phyloP scores from a whole-genome alignment of 192 early-diverging fungal species.

The Coemansia sp. region DNA sequence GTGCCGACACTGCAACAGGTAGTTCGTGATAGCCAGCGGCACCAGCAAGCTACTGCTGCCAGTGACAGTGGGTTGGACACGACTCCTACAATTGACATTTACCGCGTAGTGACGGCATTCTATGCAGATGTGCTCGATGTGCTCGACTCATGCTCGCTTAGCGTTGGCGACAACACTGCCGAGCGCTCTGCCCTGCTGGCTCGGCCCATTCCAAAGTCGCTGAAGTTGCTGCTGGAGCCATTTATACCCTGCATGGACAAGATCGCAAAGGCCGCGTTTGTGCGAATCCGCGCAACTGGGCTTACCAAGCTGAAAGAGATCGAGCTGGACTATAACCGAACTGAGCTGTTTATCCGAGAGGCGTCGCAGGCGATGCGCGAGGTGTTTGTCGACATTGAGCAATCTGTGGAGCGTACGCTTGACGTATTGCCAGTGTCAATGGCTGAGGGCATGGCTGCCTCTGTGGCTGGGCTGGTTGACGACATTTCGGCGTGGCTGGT shows the following conservation, averaged over 20 bases:
- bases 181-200: not conserved
- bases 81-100: slow-evolving; percentile 8
- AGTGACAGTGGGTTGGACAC: not conserved
- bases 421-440: slow-evolving; percentile 27
- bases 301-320: slow-evolving; percentile 11
- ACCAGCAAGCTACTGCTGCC: not conserved
- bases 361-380: slow-evolving; percentile 17
- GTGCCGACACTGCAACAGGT: slow-evolving; percentile 19
- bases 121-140: slow-evolving; percentile 7
- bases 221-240: slow-evolving; percentile 38
- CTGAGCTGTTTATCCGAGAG: slow-evolving; percentile 23
- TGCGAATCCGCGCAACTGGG: slow-evolving; percentile 16
- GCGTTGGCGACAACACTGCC: slow-evolving; percentile 28
- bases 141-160: slow-evolving; percentile 14
- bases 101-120: slow-evolving; percentile 20
- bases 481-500: slow-evolving; percentile 12
- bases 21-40: not conserved
- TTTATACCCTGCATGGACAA: slow-evolving; percentile 24
- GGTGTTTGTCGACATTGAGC: slow-evolving; percentile 37
- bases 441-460: slow-evolving; percentile 2
- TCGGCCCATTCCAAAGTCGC: slow-evolving; percentile 26
- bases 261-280: slow-evolving; percentile 16
- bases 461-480: slow-evolving; percentile 12
- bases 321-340: slow-evolving; percentile 5
- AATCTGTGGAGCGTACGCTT: slow-evolving; percentile 20